phyloP scores from a whole-genome alignment of 345 rosid species.

The Boechera divaricarpa region DNA sequence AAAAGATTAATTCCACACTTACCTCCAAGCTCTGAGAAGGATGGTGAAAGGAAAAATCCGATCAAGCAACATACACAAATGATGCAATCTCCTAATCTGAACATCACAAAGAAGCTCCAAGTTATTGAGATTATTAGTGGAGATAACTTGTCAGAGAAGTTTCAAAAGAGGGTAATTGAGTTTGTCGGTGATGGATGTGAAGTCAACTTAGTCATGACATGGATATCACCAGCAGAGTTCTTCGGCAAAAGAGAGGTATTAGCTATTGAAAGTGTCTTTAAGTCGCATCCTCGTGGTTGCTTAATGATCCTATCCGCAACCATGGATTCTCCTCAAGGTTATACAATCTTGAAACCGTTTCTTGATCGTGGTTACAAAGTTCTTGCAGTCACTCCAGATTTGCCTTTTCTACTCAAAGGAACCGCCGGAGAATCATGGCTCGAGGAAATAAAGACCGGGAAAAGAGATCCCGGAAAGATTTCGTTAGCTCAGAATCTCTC shows the following conservation, averaged over 20 bases:
- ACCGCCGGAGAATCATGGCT: slow-evolving; percentile 76
- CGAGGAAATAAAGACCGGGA: slow-evolving; percentile 56
- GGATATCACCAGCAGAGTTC: slow-evolving; percentile 59
- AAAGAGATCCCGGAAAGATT: slow-evolving; percentile 71
- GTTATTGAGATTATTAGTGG: slow-evolving; percentile 52
- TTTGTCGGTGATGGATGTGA: slow-evolving; percentile 57
- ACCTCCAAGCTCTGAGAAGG: slow-evolving; percentile 37
- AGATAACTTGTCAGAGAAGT: slow-evolving; percentile 48
- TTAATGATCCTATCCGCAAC: slow-evolving; percentile 66
- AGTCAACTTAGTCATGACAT: slow-evolving; percentile 71
- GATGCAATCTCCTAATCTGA: slow-evolving; percentile 7
- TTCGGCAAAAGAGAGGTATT: slow-evolving; percentile 62
- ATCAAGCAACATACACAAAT: slow-evolving; percentile 19
- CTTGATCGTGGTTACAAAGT: slow-evolving; percentile 58
- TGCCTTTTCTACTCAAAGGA: slow-evolving; percentile 58
- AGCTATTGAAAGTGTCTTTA: slow-evolving; percentile 68
- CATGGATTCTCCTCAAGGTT: slow-evolving; percentile 63
- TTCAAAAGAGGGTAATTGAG: slow-evolving; percentile 52
- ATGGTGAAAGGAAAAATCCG: slow-evolving; percentile 23
- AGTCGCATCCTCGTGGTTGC: slow-evolving; percentile 64
- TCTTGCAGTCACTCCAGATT: slow-evolving; percentile 64
- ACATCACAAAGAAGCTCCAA: slow-evolving; percentile 51
- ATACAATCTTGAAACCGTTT: slow-evolving; percentile 59
- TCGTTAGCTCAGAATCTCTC: slow-evolving; percentile 75
- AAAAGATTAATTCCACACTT: slow-evolving; percentile 35